Conservation (phyloP, 2,329 filamentous ascomycete species). For the Lasiodiplodia hormozganensis region DNA sequence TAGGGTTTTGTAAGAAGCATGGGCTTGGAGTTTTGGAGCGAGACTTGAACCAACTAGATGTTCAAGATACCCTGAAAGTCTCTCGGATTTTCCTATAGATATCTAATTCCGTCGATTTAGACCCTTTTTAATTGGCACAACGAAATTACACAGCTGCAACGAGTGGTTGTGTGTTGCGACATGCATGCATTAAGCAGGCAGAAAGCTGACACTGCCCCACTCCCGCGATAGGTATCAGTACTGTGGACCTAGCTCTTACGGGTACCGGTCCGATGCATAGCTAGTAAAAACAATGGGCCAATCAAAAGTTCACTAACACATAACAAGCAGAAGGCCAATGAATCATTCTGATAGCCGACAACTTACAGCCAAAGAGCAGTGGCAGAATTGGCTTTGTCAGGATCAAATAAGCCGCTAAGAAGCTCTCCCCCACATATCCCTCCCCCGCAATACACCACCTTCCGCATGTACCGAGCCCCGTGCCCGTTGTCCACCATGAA, state of each 20-base stretch:
- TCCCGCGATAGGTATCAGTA: not conserved
- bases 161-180: not conserved
- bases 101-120: not conserved
- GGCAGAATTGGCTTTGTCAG: slow-evolving; percentile 2
- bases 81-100: slow-evolving; percentile 4
- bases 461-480: slow-evolving; percentile 8
- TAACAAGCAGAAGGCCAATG: not conserved
- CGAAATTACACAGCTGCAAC: not conserved
- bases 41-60: slow-evolving; percentile 7
- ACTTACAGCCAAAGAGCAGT: not conserved
- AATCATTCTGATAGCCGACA: not conserved
- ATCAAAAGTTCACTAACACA: not conserved
- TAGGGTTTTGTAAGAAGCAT: slow-evolving; percentile 1
- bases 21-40: slow-evolving; percentile 6
- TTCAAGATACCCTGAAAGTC: slow-evolving; percentile 12
- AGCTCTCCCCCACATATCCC: slow-evolving; percentile 3
- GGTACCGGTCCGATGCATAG: not conserved
- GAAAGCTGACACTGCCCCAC: not conserved
- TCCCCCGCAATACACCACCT: slow-evolving; percentile 7
- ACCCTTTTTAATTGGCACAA: not conserved
- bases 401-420: slow-evolving; percentile 14
- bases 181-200: not conserved
- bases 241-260: not conserved
- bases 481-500: not conserved
- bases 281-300: not conserved